Conservation (phyloP, 306 rosid genomes). For the Quercus agrifolia region DNA sequence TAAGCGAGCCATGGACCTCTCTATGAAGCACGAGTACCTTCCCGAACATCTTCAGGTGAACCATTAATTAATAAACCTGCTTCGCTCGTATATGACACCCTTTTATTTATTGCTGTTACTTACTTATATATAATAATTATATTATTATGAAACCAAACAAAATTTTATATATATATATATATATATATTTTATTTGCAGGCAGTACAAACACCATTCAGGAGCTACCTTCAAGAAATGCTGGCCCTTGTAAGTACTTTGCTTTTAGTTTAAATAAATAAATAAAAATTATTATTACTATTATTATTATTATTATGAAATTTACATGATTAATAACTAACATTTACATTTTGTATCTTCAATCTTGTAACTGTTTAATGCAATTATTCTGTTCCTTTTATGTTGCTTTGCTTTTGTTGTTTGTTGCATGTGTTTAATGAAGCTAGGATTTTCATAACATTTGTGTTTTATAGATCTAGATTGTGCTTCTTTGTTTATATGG, state of each 20-base stretch:
- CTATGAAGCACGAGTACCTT: conserved; percentile 95
- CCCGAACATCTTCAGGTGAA: conserved; percentile 78
- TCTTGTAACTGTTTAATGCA: too few species aligned
- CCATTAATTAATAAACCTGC: too few species aligned
- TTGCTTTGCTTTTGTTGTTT: not conserved
- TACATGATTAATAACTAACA: too few species aligned
- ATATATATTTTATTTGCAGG: conserved; percentile 52
- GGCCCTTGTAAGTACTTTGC: conserved; percentile 47
- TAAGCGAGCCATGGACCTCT: conserved; percentile 94
- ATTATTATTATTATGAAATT: too few species aligned
- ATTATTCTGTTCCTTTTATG: not conserved
- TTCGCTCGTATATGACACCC: too few species aligned
- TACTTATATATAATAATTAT: too few species aligned
- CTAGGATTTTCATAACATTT: not conserved
- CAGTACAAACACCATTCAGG: conserved; percentile 95
- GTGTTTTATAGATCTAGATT: not conserved
- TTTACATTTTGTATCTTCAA: too few species aligned
- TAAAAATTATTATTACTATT: too few species aligned
- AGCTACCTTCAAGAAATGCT: conserved; percentile 88
- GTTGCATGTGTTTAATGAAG: not conserved
- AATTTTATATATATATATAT: too few species aligned
- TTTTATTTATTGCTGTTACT: too few species aligned
- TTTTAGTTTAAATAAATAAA: too few species aligned
- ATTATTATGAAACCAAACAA: too few species aligned
- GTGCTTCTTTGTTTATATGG: not conserved